Evolutionary conservation across 2,329 filamentous ascomycete genomes (phyloP), one percentile per base, ranked within the genome.

Genomic region (Kalmusia sp.): DNA sequence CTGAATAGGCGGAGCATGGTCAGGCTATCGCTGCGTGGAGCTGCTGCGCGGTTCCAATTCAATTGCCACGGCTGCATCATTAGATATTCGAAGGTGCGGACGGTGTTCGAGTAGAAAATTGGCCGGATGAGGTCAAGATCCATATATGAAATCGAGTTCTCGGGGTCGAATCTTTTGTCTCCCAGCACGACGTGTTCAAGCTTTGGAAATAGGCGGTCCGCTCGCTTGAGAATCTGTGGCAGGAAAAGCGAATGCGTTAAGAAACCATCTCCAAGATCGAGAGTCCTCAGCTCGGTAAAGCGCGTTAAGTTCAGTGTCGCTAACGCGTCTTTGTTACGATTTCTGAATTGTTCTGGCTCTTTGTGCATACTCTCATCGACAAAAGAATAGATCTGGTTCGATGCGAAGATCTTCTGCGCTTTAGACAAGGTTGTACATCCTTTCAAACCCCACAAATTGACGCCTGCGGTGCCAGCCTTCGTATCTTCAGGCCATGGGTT

Each of bases 41-140:
- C 19, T 31, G 27, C 41, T 4, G 61, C 35, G 2, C 53, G 45
- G 17, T 54, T 59, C 65, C 65, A 68, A 1, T 49, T 38, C 15
- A 67, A 57, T 17, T 58, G 53, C 62, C 62, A 68, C 1, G 65
- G 65, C 21, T 65, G 58, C 2, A 55, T 49, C 61, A 68, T 68
- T 2, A 54, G 61, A 41, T 56, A 65, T 38, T 65, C 58, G 17
- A 68, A 66, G 3, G 52, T 55, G 9, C 50, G 27, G 1, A 66
- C 49, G 2, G 56, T 62, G 4, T 57, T 40, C 9, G 59, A 61
- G 38, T 65, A 66, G 43, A 64, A 66, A 11, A 65, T 50, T 2
- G 64, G 63, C 3, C 64, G 63, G 12, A 66, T 63, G 19, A 68
- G 58, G 34, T 62, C 54, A 3, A 66, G 61, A 21, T 67, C 59